phyloP scores from a whole-genome alignment of 2,329 filamentous ascomycete genomes.

The Epicoccum sorghinum region DNA sequence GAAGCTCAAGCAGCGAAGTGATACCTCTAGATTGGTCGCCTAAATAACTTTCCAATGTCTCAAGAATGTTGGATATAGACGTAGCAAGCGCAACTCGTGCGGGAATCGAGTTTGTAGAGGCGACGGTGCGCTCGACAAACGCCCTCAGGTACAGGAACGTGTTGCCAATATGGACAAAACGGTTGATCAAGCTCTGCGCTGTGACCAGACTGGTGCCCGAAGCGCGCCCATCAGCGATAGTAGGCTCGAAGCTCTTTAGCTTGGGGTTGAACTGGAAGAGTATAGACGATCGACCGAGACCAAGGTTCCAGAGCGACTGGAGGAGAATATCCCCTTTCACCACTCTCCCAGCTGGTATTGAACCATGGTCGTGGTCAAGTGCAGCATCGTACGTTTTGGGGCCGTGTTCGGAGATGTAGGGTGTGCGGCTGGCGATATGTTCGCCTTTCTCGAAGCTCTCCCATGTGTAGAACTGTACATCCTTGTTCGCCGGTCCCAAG shows the following conservation, averaged over 20 bases:
- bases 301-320: conserved; percentile 67
- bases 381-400: conserved; percentile 70
- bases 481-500: conserved; percentile 38
- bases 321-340: conserved; percentile 48
- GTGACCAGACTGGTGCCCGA: conserved; percentile 58
- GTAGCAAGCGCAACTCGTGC: conserved; percentile 52
- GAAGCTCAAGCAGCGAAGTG: conserved; percentile 50
- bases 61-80: conserved; percentile 48
- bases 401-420: conserved; percentile 73
- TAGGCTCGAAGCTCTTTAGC: conserved; percentile 59
- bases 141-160: conserved; percentile 43
- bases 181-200: conserved; percentile 60
- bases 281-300: conserved; percentile 73
- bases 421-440: conserved; percentile 50
- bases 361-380: conserved; percentile 49
- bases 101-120: conserved; percentile 43
- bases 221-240: conserved; percentile 53
- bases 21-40: conserved; percentile 34
- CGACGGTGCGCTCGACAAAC: conserved; percentile 47
- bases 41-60: conserved; percentile 50
- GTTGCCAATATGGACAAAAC: conserved; percentile 49
- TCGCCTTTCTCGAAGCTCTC: conserved; percentile 63
- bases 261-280: conserved; percentile 69
- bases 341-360: conserved; percentile 46
- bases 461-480: conserved; percentile 67